Evolutionary conservation across 176 grass and related monocot species (phyloP), one percentile per base, ranked within the genome.

Genomic region (Oryza longistaminata): DNA sequence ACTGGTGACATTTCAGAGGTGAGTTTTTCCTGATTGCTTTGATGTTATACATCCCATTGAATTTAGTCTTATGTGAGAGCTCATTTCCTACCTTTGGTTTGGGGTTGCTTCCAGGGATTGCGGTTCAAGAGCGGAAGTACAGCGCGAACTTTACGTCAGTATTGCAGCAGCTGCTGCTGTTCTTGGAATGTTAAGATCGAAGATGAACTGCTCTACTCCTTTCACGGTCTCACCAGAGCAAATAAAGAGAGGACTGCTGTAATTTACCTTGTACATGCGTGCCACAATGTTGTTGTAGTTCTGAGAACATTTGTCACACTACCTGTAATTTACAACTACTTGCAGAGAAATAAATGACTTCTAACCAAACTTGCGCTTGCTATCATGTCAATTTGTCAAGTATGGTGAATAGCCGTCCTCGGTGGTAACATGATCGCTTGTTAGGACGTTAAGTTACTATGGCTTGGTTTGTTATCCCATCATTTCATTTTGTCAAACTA

Each of bases 1-100:
- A 40, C 21, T 29, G 79, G 68, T 16, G n/a, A 69, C 64, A 74
- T 24, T 64, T 21, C 53, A 7, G 17, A 75, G 80, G 89, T 90
- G 31, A 4, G 89, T 80, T 70, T 11, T 52, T 16, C 42, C 58
- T 22, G 21, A 24, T 11, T 52, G 11, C 31, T 2, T 62, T 9
- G 58, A 62, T 62, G 19, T 9, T 70, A 8, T 64, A 69, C 64
- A 40, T 69, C 12, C 17, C 33, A 29, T 45, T 65, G 24, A 35
- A 53, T 62, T 73, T 42, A 27, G 26, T 35, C 7, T 67, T 29
- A 34, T 78, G 16, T 16, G n/a, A 70, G 62, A 8, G 21, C 62
- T 70, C 65, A 79, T 71, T 74, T 62, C 16, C 58, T 62, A 34
- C 27, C 13, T 75, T 81, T 75, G 62, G 55, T 80, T 68, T 67